Evolutionary conservation across 768 basidiomycete species (phyloP), one percentile per base, ranked within the genome.

Genomic region (Serendipita sp.): DNA sequence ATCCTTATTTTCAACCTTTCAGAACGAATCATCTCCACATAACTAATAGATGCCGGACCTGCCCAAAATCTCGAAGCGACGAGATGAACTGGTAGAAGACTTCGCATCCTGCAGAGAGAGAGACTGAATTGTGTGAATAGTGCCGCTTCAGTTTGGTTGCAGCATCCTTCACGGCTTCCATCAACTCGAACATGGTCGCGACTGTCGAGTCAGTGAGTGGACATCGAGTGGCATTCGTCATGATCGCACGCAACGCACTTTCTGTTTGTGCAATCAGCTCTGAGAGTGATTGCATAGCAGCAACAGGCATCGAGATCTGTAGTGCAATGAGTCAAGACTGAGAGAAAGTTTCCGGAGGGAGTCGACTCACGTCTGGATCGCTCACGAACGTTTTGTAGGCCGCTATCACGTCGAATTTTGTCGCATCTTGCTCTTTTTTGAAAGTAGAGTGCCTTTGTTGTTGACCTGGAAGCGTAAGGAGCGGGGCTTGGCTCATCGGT

Each of bases 141-240:
- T 77, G 77, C 26, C 75, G 71, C 66, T 81, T 83, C 61, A 95
- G 75, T 3, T 76, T 74, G 41, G 82, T 76, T 0, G 88, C 85
- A 45, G 84, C 88, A 45, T 86, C 81, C 63, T 90, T 83, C 64
- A 96, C 80, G 26, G 84, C 91, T 65, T 86, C 80, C 24, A 89
- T 85, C 30, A 98, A 83, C 72, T 99, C 95, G 67, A 86, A 90
- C 85, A 92, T 93, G 22, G 93, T 96, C 1, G 84, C 88, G 56
- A 89, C 90, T 90, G 50, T 16, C 44, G 38, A 64, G 45, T 42
- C 64, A 20, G 30, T 28, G 43, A 20, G 42, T 61, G 48, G 26
- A 24, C 61, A 17, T 42, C 34, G 16, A 61, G 62, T 33, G 53
- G 34, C 31, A 34, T 38, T 17, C 16, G 28, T 60, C 13, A 42